Percentiles rank a stretch among this genome's conserved stretches.
Conservation (phyloP, 257 asterid genomes). For the Nicotiana sylvestris region DNA sequence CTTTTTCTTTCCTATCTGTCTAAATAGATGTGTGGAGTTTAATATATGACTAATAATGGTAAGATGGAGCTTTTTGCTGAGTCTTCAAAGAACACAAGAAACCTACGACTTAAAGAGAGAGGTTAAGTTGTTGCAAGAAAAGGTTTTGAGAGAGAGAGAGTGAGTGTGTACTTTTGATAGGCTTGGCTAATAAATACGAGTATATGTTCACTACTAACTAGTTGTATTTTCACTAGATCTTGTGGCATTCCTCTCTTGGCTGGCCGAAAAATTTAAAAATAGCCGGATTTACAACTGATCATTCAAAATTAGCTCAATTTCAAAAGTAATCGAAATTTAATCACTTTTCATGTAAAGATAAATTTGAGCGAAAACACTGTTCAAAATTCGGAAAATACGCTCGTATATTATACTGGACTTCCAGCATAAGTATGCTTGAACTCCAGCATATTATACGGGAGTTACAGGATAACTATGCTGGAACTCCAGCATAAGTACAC, state of each 20-base stretch:
- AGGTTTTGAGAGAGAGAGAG: not conserved
- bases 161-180: not conserved
- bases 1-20: not conserved
- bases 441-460: no score
- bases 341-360: no score
- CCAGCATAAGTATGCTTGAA: no score
- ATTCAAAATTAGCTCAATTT: no score
- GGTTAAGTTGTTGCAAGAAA: not conserved
- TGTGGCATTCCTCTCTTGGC: conserved; percentile 19
- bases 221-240: conserved; percentile 18
- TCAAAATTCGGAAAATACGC: no score
- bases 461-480: no score
- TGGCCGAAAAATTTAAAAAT: conserved; percentile 10
- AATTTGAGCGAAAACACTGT: no score
- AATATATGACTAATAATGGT: not conserved
- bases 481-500: no score
- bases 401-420: no score
- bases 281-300: no score
- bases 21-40: not conserved
- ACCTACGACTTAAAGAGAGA: conserved; percentile 15
- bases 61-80: not conserved
- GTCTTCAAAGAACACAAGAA: conserved; percentile 12
- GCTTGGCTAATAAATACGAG: not conserved
- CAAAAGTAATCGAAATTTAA: no score
- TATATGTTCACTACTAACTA: no score